Percentiles rank a stretch among this genome's conserved stretches.
Evolutionary conservation across 2,329 filamentous ascomycete genomes (phyloP).

Genomic region (Amylocarpus encephaloides): DNA sequence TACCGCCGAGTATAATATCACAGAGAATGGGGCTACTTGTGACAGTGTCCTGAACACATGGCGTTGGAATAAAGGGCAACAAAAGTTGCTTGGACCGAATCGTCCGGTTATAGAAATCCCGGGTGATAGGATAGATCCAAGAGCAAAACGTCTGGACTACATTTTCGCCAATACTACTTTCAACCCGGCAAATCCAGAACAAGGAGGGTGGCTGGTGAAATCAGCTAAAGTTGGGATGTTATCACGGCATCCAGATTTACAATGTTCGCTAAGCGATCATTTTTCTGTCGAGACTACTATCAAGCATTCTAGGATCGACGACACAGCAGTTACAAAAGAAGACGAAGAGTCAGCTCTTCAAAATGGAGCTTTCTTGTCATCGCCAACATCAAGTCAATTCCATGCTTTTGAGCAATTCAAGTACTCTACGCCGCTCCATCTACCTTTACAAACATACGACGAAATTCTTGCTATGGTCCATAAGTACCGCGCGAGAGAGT

Average conservation of each 20-base stretch:
- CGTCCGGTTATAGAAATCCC: slow-evolving; percentile 55
- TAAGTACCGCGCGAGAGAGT: slow-evolving; percentile 65
- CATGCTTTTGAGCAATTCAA: slow-evolving; percentile 22
- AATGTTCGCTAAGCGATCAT: slow-evolving; percentile 88
- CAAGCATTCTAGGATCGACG: slow-evolving; percentile 18
- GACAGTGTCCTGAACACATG: slow-evolving; percentile 86
- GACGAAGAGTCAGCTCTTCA: slow-evolving; percentile 20
- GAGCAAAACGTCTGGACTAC: slow-evolving; percentile 88
- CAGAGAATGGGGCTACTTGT: slow-evolving; percentile 79
- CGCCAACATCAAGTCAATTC: slow-evolving; percentile 21
- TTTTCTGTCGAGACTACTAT: slow-evolving; percentile 85
- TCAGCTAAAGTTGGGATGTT: slow-evolving; percentile 71
- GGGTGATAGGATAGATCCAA: slow-evolving; percentile 60
- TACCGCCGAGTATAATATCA: slow-evolving; percentile 69
- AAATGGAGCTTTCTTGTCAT: slow-evolving; percentile 25
- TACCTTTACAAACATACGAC: slow-evolving; percentile 53
- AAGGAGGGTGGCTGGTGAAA: slow-evolving; percentile 60
- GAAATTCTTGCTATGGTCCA: slow-evolving; percentile 66
- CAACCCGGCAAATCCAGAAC: slow-evolving; percentile 23
- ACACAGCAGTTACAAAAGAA: slow-evolving; percentile 12
- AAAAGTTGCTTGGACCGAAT: slow-evolving; percentile 60
- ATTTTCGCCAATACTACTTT: slow-evolving; percentile 68
- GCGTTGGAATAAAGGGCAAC: slow-evolving; percentile 73
- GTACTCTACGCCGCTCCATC: slow-evolving; percentile 20
- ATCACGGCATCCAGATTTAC: slow-evolving; percentile 70